phyloP scores from a whole-genome alignment of 176 grass and related monocot species.

The Juncus effusus region DNA sequence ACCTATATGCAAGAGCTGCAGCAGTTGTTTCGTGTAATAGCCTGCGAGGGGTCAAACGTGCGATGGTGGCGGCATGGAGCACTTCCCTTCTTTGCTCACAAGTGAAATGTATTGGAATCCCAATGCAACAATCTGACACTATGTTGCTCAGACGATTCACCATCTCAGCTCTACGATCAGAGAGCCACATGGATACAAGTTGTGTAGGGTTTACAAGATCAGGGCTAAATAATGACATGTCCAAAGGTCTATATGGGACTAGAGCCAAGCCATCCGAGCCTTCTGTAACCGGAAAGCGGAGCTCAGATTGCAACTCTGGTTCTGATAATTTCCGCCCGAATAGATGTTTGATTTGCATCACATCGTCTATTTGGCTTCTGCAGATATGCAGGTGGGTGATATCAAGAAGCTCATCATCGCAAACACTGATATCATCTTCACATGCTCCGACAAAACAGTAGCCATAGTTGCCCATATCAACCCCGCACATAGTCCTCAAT shows the following conservation, averaged over 20 bases:
- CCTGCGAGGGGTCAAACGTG: slow-evolving; percentile 1
- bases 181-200: background rate
- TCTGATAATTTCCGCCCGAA: background rate
- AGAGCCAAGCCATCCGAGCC: background rate
- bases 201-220: background rate
- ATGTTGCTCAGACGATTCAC: background rate
- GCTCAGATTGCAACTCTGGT: background rate
- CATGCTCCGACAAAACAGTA: too few relatives aligned
- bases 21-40: slow-evolving; percentile 3
- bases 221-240: too few relatives aligned
- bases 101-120: slow-evolving; percentile 11
- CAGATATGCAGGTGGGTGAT: too few relatives aligned
- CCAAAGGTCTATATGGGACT: background rate
- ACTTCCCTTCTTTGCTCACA: background rate
- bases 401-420: too few relatives aligned
- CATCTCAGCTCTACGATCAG: background rate
- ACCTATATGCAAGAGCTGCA: slow-evolving; percentile 1
- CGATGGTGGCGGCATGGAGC: background rate
- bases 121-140: background rate
- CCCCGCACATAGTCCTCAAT: too few relatives aligned
- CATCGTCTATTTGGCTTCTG: too few relatives aligned
- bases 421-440: too few relatives aligned
- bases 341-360: background rate
- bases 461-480: too few relatives aligned
- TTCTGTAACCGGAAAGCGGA: background rate